phyloP scores from a whole-genome alignment of 75 land plant species.

The Cupressus sempervirens region DNA sequence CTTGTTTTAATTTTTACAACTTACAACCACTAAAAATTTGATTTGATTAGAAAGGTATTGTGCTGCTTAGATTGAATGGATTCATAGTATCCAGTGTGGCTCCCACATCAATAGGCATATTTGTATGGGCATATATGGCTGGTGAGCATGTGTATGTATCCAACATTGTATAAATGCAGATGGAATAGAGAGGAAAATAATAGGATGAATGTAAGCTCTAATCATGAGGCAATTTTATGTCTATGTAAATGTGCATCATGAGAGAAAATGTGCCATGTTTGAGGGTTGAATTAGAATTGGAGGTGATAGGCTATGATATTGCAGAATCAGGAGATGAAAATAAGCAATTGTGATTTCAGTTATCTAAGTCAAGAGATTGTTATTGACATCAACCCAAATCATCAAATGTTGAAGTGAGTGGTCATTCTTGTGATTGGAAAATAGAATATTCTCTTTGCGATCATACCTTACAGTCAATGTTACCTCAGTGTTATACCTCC shows the following conservation, averaged over 20 bases:
- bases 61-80: background rate
- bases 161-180: background rate
- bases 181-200: no score
- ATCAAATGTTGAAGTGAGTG: background rate
- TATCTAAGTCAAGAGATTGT: background rate
- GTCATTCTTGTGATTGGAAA: background rate
- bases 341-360: background rate
- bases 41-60: background rate
- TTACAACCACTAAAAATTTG: background rate
- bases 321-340: background rate
- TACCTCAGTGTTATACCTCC: no score
- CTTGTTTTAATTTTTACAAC: background rate
- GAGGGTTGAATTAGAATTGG: background rate
- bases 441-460: no score
- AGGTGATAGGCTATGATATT: background rate
- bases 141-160: background rate
- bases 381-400: no score
- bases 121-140: background rate
- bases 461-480: no score
- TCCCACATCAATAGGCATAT: background rate
- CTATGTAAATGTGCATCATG: background rate
- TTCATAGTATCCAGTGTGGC: background rate
- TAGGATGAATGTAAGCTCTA: background rate
- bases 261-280: background rate
- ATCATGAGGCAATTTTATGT: background rate